Evolutionary conservation across 257 asterid species (phyloP).

Genomic region (Phtheirospermum japonicum): DNA sequence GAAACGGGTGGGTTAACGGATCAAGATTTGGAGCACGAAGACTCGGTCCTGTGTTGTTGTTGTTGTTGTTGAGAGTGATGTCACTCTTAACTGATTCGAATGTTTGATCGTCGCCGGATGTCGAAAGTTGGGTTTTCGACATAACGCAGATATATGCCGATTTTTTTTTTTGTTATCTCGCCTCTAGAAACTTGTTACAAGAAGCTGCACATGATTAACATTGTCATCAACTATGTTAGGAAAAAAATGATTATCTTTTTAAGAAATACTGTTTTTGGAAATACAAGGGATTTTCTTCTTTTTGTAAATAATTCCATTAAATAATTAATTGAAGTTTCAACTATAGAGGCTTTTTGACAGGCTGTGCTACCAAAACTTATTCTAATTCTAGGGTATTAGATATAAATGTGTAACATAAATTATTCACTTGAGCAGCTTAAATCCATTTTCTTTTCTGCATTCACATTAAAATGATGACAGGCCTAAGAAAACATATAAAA

Average conservation of each 20-base stretch:
- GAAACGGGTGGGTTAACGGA: slow-evolving; percentile 27
- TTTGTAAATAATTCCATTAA: too few relatives aligned
- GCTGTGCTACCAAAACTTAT: too few relatives aligned
- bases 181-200: slow-evolving; percentile 12
- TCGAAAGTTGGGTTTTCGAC: slow-evolving; percentile 21
- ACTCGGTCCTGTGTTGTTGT: slow-evolving; percentile 35
- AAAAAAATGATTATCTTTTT: too few relatives aligned
- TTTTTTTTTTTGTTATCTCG: too few relatives aligned
- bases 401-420: too few relatives aligned
- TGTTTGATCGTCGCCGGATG: slow-evolving; percentile 30
- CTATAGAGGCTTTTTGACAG: too few relatives aligned
- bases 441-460: background rate
- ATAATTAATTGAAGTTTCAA: too few relatives aligned
- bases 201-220: slow-evolving; percentile 20
- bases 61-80: slow-evolving; percentile 28
- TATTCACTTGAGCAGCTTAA: background rate
- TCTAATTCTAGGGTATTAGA: too few relatives aligned
- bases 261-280: too few relatives aligned
- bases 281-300: too few relatives aligned
- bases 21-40: slow-evolving; percentile 49
- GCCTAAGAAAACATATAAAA: background rate
- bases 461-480: background rate
- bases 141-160: background rate
- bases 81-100: slow-evolving; percentile 21
- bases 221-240: background rate